Evolutionary conservation across 257 asterid genomes (phyloP), one percentile per base, ranked within the genome.

Genomic region (Nicotiana sylvestris): DNA sequence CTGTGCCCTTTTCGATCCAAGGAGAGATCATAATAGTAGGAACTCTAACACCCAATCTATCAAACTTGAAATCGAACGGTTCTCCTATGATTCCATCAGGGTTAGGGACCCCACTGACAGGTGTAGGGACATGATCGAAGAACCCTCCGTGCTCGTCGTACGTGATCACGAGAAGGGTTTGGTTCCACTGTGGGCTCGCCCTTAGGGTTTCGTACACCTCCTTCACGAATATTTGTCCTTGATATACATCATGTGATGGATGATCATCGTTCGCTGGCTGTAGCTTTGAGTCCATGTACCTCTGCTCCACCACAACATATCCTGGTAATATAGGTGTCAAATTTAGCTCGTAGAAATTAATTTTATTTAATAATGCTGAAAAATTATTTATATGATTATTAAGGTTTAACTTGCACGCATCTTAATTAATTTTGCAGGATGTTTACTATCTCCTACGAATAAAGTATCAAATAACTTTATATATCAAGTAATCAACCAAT

Each of bases 81-180:
- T 87, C 96, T 35, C 97, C 98, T 5, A 92, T 87, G 11, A 95
- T 86, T 18, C 79, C 96, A 79, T 95, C 98, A 0, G 99, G 98
- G 85, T 90, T 94, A 0, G 97, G 98, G 57, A 94, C 92, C 33
- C 96, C 97, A 2, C 51, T 49, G 12, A 84, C 92, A 0, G 96
- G 97, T 0, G 96, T 95, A 0, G 98, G 66, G 39, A 92, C 99
- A 12, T 95, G 99, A 77, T 94, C 98, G 4, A 76, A 95, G 82
- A 85, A 95, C 1, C 99, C 99, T 0, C 98, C 99, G n/a, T 95
- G 99, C 91, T 95, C 98, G 51, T 95, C 98, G 25, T 95, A 95
- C 2, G 98, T 95, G 82, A 95, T 92, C 18, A 95, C 33, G 1
- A 95, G 57, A 33, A 91, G 84, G 7, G 95, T 94, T 18, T 88